phyloP scores from a whole-genome alignment of 768 basidiomycete genomes.

The Phanerodontia chrysosporium region DNA sequence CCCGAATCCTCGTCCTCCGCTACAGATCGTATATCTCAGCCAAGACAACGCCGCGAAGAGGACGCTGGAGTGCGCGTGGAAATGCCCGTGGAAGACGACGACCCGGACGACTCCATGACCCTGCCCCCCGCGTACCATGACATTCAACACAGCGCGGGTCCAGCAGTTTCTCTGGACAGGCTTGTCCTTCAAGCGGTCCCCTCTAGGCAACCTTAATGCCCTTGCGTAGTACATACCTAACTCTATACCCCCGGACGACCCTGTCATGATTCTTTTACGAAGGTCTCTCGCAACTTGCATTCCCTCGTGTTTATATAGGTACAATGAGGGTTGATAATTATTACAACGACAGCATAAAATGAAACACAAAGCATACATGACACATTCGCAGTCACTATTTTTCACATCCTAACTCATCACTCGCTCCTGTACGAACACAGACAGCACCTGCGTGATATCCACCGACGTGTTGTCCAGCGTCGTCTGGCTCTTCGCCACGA shows the following conservation, averaged over 20 bases:
- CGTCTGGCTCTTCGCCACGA: constrained; percentile 55
- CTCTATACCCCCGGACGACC: neutral
- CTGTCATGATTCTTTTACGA: neutral
- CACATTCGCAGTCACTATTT: neutral
- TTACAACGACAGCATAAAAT: neutral
- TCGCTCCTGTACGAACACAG: constrained; percentile 62
- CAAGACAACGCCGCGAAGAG: neutral
- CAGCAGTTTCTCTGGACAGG: neutral
- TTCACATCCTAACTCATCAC: constrained; percentile 12
- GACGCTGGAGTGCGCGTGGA: neutral
- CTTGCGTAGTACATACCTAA: neutral
- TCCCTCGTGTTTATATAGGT: neutral
- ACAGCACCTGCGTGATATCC: constrained; percentile 59
- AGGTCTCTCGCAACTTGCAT: neutral
- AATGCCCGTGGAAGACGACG: neutral
- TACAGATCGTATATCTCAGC: neutral
- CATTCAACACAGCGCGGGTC: neutral
- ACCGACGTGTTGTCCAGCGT: constrained; percentile 38
- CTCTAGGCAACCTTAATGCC: neutral
- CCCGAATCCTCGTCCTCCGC: no score
- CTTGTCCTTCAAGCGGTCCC: neutral
- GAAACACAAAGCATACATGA: neutral
- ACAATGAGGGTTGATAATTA: neutral
- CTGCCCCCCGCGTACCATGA: neutral
- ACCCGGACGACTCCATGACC: neutral